phyloP scores from a whole-genome alignment of 2,329 filamentous ascomycete species.

The Clonostachys sp. region DNA sequence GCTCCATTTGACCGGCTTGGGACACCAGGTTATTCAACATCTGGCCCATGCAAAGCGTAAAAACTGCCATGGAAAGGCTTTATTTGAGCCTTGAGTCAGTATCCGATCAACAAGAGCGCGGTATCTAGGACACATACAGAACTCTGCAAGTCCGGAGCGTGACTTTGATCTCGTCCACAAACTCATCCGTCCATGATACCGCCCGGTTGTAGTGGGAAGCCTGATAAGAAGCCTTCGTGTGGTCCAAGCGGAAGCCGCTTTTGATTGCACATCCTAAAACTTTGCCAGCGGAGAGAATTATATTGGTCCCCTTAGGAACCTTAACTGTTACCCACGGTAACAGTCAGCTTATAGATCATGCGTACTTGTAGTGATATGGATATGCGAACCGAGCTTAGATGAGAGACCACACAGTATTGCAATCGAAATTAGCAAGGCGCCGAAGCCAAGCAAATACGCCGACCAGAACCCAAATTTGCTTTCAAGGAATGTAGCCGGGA shows the following conservation, averaged over 20 bases:
- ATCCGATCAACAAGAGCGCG: background rate
- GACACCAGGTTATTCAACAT: slow-evolving; percentile 63
- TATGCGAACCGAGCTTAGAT: background rate
- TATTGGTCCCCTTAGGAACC: background rate
- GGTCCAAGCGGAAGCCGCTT: slow-evolving; percentile 27
- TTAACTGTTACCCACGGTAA: background rate
- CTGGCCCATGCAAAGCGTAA: slow-evolving; percentile 65
- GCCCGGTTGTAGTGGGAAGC: slow-evolving; percentile 30
- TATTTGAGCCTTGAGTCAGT: slow-evolving; percentile 43
- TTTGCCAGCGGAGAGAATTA: background rate
- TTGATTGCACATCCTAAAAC: slow-evolving; percentile 35
- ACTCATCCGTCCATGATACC: slow-evolving; percentile 54
- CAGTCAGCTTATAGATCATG: no score
- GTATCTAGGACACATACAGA: background rate
- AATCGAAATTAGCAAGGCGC: slow-evolving; percentile 6
- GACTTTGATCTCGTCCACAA: slow-evolving; percentile 53
- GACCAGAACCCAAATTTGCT: slow-evolving; percentile 52
- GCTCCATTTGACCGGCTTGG: slow-evolving; percentile 51
- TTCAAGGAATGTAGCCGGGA: slow-evolving; percentile 59
- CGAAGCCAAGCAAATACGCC: slow-evolving; percentile 52
- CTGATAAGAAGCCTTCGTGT: slow-evolving; percentile 54
- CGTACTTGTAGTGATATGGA: no score
- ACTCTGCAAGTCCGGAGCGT: background rate
- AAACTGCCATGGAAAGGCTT: slow-evolving; percentile 52
- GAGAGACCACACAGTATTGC: background rate